phyloP scores from a whole-genome alignment of 768 basidiomycete genomes.

The Rhodocollybia butyracea region DNA sequence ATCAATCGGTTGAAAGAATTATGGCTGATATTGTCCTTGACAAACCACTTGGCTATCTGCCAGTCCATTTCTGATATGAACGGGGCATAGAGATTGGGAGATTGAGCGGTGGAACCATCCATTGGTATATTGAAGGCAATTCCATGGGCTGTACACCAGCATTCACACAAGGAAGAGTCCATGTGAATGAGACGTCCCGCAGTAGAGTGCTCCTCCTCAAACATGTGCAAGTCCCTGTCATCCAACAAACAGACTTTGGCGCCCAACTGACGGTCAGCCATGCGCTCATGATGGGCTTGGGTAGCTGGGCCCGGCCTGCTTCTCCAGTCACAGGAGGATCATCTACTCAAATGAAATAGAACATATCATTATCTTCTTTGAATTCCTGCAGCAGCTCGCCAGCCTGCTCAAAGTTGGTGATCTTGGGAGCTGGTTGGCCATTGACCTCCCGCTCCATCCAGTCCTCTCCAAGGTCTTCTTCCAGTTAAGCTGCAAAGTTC shows the following conservation, averaged over 20 bases:
- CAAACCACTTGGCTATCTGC: constrained; percentile 20
- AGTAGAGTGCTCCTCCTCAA: neutral
- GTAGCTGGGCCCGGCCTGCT: neutral
- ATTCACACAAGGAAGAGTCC: neutral
- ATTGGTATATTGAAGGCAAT: neutral
- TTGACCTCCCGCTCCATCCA: no score
- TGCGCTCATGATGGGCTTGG: neutral
- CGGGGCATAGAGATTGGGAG: constrained; percentile 4
- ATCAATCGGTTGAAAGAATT: constrained; percentile 20
- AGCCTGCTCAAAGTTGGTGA: no score
- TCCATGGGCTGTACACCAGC: neutral
- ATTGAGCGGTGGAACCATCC: neutral
- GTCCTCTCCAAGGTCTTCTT: no score
- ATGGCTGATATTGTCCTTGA: constrained; percentile 14
- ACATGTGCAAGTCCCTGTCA: neutral
- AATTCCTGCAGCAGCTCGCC: neutral
- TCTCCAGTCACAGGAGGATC: neutral
- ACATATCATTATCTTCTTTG: neutral
- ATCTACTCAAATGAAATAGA: neutral
- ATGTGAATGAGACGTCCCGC: neutral
- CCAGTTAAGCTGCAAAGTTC: no score
- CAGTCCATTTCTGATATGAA: constrained; percentile 18
- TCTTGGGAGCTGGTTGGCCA: no score
- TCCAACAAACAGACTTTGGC: neutral
- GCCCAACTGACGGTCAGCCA: neutral